Evolutionary conservation across 768 basidiomycete species (phyloP).

Genomic region (Cystofilobasidium bisporidii): DNA sequence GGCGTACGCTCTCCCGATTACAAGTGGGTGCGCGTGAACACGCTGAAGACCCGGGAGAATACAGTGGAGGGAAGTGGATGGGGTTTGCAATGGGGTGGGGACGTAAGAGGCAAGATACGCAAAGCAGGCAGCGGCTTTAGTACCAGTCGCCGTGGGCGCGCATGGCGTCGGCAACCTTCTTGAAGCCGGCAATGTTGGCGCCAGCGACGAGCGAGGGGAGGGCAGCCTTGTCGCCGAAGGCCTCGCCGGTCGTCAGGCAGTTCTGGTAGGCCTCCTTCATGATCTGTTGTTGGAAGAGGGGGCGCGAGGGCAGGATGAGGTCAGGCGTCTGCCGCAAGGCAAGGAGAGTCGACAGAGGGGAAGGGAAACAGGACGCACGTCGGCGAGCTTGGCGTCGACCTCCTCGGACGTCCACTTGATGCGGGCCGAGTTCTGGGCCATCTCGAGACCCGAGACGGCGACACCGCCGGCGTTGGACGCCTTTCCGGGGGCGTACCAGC

Average conservation of each 20-base stretch:
- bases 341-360: no score
- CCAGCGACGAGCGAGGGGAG: conserved; percentile 52
- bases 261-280: conserved; percentile 57
- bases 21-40: no score
- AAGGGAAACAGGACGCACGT: conserved; percentile 21
- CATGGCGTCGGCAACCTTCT: conserved; percentile 57
- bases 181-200: conserved; percentile 63
- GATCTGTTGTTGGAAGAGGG: conserved; percentile 40
- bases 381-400: conserved; percentile 59
- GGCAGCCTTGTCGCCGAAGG: conserved; percentile 36
- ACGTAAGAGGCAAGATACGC: no score
- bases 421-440: conserved; percentile 60
- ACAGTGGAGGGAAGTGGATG: no score
- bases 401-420: conserved; percentile 55
- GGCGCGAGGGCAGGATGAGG: no score
- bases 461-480: conserved; percentile 57
- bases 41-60: no score
- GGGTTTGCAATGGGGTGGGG: no score
- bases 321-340: no score
- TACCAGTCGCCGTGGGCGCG: conserved; percentile 67
- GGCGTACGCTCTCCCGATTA: no score
- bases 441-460: conserved; percentile 49
- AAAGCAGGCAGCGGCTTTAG: conserved; percentile 37
- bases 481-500: conserved; percentile 69
- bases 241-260: conserved; percentile 44